Percentiles rank a stretch among this genome's conserved stretches.
Conservation (phyloP, 1,139 yeast species). For the Kodamaea arcana region DNA sequence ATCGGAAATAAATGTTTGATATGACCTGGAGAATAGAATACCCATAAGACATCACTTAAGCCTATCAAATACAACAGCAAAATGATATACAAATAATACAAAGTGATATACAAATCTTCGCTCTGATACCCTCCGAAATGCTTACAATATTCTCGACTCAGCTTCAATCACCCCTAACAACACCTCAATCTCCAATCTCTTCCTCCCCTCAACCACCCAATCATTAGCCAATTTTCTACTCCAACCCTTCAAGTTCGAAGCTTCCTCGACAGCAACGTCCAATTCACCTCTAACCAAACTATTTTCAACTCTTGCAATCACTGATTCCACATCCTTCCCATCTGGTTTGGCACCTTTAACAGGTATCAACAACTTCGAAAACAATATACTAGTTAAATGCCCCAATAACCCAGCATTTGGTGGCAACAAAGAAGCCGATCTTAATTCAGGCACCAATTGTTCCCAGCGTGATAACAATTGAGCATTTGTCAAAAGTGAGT, state of each 20-base stretch:
- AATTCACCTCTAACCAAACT: slow-evolving; percentile 74
- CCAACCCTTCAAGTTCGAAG: slow-evolving; percentile 89
- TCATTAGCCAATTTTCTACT: slow-evolving; percentile 84
- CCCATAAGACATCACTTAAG: no score
- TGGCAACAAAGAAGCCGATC: slow-evolving; percentile 84
- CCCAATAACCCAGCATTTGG: slow-evolving; percentile 96
- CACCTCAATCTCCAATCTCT: slow-evolving; percentile 83
- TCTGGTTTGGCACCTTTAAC: slow-evolving; percentile 52
- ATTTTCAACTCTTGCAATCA: slow-evolving; percentile 80
- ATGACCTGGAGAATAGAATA: no score
- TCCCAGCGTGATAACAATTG: slow-evolving; percentile 74
- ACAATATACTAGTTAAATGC: slow-evolving; percentile 73
- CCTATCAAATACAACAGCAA: no score
- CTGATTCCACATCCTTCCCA: slow-evolving; percentile 84
- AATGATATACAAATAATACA: no score
- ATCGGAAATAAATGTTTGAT: no score
- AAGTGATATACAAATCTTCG: no score
- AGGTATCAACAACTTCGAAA: slow-evolving; percentile 71
- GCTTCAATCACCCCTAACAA: slow-evolving; percentile 62
- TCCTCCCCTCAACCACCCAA: slow-evolving; percentile 87
- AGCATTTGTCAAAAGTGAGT: slow-evolving; percentile 58
- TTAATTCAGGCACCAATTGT: slow-evolving; percentile 76
- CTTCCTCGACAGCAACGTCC: slow-evolving; percentile 89
- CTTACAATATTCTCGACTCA: slow-evolving; percentile 44
- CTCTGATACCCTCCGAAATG: slow-evolving; percentile 1